phyloP scores from a whole-genome alignment of 495 filamentous ascomycete species.

The Xylaria cubensis region DNA sequence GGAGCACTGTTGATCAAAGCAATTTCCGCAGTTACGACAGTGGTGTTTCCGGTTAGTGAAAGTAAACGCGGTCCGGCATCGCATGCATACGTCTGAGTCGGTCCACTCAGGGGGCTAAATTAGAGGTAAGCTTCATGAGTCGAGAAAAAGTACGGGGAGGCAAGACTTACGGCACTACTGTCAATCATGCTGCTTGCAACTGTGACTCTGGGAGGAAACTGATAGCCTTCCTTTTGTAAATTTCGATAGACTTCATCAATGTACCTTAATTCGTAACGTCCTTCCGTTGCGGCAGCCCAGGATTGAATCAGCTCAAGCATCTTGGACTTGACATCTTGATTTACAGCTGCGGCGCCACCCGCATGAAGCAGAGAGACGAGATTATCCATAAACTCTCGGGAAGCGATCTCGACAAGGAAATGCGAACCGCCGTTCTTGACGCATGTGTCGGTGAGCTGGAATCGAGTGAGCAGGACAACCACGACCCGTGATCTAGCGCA shows the following conservation, averaged over 20 bases:
- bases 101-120: conserved; percentile 92
- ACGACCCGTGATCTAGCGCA: neutral
- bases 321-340: conserved; percentile 84
- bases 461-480: conserved; percentile 44
- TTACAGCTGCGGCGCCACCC: conserved; percentile 75
- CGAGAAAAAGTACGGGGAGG: conserved; percentile 6
- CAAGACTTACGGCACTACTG: conserved; percentile 82
- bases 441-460: conserved; percentile 88
- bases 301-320: conserved; percentile 92
- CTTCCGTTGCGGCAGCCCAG: conserved; percentile 91
- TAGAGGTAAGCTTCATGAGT: conserved; percentile 29
- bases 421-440: conserved; percentile 98
- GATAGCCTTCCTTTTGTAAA: conserved; percentile 82
- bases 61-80: conserved; percentile 91
- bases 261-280: conserved; percentile 81
- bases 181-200: conserved; percentile 95
- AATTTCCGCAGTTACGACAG: conserved; percentile 96
- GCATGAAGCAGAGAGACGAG: conserved; percentile 86
- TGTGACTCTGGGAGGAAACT: conserved; percentile 86
- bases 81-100: conserved; percentile 98
- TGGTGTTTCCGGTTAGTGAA: conserved; percentile 99
- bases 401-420: conserved; percentile 93
- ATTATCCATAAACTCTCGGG: conserved; percentile 98
- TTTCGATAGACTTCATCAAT: conserved; percentile 84
- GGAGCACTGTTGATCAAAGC: conserved; percentile 93